Evolutionary conservation across 202 grass and related monocot genomes (phyloP), one percentile per base, ranked within the genome.

Genomic region (Tripidium arundinaceum): DNA sequence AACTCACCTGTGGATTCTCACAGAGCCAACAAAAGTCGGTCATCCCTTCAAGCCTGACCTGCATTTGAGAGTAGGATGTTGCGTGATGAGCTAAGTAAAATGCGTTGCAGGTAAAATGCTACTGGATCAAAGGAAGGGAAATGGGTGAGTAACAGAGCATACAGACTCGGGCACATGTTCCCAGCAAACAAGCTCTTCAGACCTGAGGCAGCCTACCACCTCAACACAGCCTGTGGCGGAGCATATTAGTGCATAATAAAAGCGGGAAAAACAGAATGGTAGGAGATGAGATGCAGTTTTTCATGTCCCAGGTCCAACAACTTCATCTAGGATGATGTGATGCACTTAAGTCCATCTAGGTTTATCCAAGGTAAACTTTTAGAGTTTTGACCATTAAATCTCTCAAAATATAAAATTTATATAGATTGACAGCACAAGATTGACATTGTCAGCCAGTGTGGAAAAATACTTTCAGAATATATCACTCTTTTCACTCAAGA

Each of bases 11-110:
- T 3, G 94, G 89, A 68, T 93, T 91, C 73, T 98, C 86, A 45
- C 95, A 94, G 22, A 98, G 79, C 95, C 95, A 98, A 36, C 92
- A 94, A 33, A 93, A 94, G 33, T 94, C 90, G 18, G 92, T 98
- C 68, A 93, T 87, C 6, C 82, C 95, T 89, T 98, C 92, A 4
- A 98, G 88, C 69, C 90, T 93, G 25, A 89, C 95, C 95, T 94
- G 91, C 65, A 88, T 41, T 58, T 62, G 52, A 62, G n/a, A 82
- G 11, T 31, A 33, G 12, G 75, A 46, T 49, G 27, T 21, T 42
- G 8, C 16, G 2, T 25, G 3, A 75, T 24, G 21, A 25, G 33
- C 34, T 12, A 52, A 52, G 4, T 11, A 34, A 24, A 24, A 67
- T 41, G 65, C 10, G 40, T 22, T 65, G 19, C 21, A 39, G 19